Evolutionary conservation across 1,139 yeast species (phyloP).

Genomic region (Lodderomyces elongisporus): DNA sequence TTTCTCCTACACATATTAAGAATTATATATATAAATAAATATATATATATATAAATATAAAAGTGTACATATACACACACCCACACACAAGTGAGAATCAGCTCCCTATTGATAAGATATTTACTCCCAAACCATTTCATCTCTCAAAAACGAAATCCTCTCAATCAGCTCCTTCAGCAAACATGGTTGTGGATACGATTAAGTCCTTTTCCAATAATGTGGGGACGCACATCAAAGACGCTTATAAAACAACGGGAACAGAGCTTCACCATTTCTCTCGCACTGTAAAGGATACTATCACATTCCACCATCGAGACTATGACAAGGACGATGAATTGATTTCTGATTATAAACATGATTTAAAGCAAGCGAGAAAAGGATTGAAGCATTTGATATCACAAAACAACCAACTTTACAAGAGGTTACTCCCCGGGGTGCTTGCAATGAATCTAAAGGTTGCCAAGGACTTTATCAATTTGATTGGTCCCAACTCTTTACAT

Average conservation of each 20-base stretch:
- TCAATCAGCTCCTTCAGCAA: too few relatives aligned
- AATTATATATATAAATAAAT: too few relatives aligned
- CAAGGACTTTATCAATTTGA: slow-evolving; percentile 27
- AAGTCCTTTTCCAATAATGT: slow-evolving; percentile 9
- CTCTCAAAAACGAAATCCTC: too few relatives aligned
- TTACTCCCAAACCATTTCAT: too few relatives aligned
- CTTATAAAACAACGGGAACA: slow-evolving; percentile 10
- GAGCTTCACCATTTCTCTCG: slow-evolving; percentile 10
- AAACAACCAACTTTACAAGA: slow-evolving; percentile 26
- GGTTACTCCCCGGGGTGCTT: slow-evolving; percentile 34
- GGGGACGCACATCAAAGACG: slow-evolving; percentile 12
- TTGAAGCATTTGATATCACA: slow-evolving; percentile 37
- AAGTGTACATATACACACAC: too few relatives aligned
- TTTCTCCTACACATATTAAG: too few relatives aligned
- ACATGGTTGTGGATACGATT: slow-evolving; percentile 12
- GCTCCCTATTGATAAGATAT: too few relatives aligned
- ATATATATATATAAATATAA: too few relatives aligned
- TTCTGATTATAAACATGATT: slow-evolving; percentile 39
- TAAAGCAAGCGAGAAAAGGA: slow-evolving; percentile 38
- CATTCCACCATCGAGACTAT: slow-evolving; percentile 19
- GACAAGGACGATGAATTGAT: slow-evolving; percentile 41
- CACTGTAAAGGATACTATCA: slow-evolving; percentile 13
- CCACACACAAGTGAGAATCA: too few relatives aligned
- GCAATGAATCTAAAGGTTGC: slow-evolving; percentile 29
- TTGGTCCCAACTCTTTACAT: slow-evolving; percentile 36